A percentile compares a stretch with the other conserved stretches of the same genome.
Conservation (phyloP, 2,329 filamentous ascomycete genomes). For the Alternaria brassicicola region DNA sequence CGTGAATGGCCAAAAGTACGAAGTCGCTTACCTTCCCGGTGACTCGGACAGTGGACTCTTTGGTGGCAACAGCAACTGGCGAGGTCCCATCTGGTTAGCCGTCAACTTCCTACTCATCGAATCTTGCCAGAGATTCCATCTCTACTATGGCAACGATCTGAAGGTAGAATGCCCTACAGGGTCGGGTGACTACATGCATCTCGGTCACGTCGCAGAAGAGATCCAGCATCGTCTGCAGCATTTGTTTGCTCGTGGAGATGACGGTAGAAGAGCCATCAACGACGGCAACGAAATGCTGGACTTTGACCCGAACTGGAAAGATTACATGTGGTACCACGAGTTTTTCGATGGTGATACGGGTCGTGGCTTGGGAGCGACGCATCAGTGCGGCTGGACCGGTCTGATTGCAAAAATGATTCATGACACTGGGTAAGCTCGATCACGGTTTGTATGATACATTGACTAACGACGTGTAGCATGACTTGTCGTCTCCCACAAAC, state of each 20-base stretch:
- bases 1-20: constrained; percentile 88
- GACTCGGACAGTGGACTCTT: constrained; percentile 96
- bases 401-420: constrained; percentile 97
- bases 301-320: constrained; percentile 91
- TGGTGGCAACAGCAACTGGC: constrained; percentile 97
- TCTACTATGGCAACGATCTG: constrained; percentile 90
- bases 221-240: constrained; percentile 94
- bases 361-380: constrained; percentile 85
- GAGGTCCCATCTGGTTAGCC: constrained; percentile 91
- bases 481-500: constrained; percentile 70
- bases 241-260: constrained; percentile 81
- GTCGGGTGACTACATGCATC: constrained; percentile 92
- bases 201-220: constrained; percentile 93
- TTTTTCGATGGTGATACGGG: constrained; percentile 95
- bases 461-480: constrained; percentile 53
- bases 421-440: constrained; percentile 80
- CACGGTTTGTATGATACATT: background rate
- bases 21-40: constrained; percentile 88
- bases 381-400: constrained; percentile 97
- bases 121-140: constrained; percentile 91
- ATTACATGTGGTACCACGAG: constrained; percentile 94
- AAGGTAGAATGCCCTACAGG: constrained; percentile 93
- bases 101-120: constrained; percentile 96
- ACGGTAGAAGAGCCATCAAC: constrained; percentile 88
- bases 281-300: constrained; percentile 83